Conservation (phyloP, 495 filamentous ascomycete genomes). For the Hypomontagnella submonticulosa region DNA sequence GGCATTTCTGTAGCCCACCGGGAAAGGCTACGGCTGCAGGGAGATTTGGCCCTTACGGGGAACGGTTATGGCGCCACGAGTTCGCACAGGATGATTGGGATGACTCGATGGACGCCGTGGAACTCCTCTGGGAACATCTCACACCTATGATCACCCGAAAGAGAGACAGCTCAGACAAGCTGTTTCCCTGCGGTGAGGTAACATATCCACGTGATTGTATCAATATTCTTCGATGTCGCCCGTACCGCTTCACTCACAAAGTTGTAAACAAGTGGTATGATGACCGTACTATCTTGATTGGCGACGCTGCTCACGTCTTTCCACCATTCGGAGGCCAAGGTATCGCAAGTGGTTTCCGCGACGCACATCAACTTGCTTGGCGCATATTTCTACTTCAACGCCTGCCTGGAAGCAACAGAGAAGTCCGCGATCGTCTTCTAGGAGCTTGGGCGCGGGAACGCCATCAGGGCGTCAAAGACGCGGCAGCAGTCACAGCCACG, state of each 20-base stretch:
- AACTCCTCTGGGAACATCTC: conserved; percentile 47
- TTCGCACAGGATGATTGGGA: conserved; percentile 52
- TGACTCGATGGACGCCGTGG: conserved; percentile 40
- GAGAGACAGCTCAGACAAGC: conserved; percentile 12
- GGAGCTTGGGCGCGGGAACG: conserved; percentile 44
- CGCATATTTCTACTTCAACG: conserved; percentile 55
- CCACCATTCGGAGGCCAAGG: conserved; percentile 68
- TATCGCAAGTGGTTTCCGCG: conserved; percentile 58
- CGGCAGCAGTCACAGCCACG: conserved; percentile 39
- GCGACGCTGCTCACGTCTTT: conserved; percentile 66
- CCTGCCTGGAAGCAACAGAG: conserved; percentile 16
- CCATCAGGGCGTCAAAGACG: conserved; percentile 35
- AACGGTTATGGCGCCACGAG: conserved; percentile 63
- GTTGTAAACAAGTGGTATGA: conserved; percentile 64
- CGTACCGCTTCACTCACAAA: conserved; percentile 59
- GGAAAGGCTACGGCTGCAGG: conserved; percentile 58
- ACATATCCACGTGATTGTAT: conserved; percentile 62
- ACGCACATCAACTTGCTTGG: conserved; percentile 58
- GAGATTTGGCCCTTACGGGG: conserved; percentile 57
- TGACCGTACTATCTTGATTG: conserved; percentile 58
- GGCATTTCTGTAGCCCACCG: conserved; percentile 60
- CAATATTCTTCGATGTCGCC: conserved; percentile 60
- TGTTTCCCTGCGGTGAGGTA: conserved; percentile 44
- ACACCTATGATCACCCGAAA: conserved; percentile 46
- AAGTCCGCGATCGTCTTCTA: conserved; percentile 31